Evolutionary conservation across 768 basidiomycete species (phyloP), one percentile per base, ranked within the genome.

Genomic region (Boletus rubescentipes): DNA sequence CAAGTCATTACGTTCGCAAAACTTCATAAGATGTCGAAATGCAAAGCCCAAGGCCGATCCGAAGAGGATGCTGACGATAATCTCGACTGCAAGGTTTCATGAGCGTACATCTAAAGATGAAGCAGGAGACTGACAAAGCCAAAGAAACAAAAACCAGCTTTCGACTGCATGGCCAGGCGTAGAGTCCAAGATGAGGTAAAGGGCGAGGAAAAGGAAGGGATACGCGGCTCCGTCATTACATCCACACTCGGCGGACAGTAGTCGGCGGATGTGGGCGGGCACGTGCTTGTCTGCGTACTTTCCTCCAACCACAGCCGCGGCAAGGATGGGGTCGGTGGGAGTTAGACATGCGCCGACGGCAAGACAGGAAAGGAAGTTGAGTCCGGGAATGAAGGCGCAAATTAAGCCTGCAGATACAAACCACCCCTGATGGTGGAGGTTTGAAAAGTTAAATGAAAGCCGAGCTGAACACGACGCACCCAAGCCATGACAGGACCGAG

Each of bases 221-320:
- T 94, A 97, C 0, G 95, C 93, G 0, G 96, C 96, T 32, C 97
- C 97, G 57, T 99, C 97, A 68, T 98, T 99, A 65, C 92, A 93
- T 9, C 93, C 96, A 51, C 85, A 87, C 73, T 98, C 96, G 23
- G 78, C 78, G 9, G 86, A 77, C 16, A 88, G 74, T 49, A 88
- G 67, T 60, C 79, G 80, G 31, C 80, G 85, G 38, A 93, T 75
- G 65, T 93, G 91, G 1, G 87, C 85, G 2, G 91, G 91, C 21
- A 98, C 96, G 64, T 98, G 96, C 68, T 98, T 97, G 70, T 98
- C 91, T 3, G 97, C 97, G 74, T 93, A 99, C 75, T 91, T 95
- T 31, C 96, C 96, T 64, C 96, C 96, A 11, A 92, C 83, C 32
- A 92, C 93, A 9, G 70, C 69, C 32, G 69, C 69, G 31, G 69